A percentile compares a stretch with the other conserved stretches of the same genome.
phyloP scores from a whole-genome alignment of 2,329 filamentous ascomycete species.

The Corinectria fuckeliana region DNA sequence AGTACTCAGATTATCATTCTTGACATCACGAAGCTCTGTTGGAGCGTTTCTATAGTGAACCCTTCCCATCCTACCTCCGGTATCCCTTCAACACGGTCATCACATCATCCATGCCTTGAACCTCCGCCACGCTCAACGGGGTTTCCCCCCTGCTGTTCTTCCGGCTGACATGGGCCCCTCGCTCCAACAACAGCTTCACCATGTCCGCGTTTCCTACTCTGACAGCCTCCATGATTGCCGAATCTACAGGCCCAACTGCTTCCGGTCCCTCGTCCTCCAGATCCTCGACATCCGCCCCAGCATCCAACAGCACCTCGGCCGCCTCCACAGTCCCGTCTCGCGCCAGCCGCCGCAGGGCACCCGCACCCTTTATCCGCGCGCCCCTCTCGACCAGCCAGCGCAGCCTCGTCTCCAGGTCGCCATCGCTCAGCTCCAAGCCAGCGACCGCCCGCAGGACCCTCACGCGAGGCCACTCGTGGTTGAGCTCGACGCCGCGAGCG shows the following conservation, averaged over 20 bases:
- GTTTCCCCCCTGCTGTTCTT: slow-evolving; percentile 45
- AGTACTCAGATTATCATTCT: too few species aligned
- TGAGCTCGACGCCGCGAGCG: neutral
- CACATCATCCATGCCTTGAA: neutral
- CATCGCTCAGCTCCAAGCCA: neutral
- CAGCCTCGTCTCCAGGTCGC: neutral
- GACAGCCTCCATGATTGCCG: neutral
- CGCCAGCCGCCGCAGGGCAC: neutral
- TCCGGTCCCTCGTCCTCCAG: neutral
- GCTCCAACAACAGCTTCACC: neutral
- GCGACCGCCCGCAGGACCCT: neutral
- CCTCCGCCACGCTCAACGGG: neutral
- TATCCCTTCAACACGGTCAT: too few species aligned
- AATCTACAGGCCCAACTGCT: neutral
- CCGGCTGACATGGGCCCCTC: neutral
- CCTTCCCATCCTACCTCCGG: too few species aligned
- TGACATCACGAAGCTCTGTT: too few species aligned
- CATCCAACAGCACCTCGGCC: neutral
- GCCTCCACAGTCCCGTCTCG: neutral
- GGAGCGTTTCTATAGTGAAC: too few species aligned
- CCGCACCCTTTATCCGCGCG: neutral
- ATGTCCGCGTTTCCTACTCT: neutral
- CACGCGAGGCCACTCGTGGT: neutral
- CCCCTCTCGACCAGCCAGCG: neutral
- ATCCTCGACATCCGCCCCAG: slow-evolving; percentile 1